Evolutionary conservation across 2,329 filamentous ascomycete genomes (phyloP).

Genomic region (Myrmaecium sp.): DNA sequence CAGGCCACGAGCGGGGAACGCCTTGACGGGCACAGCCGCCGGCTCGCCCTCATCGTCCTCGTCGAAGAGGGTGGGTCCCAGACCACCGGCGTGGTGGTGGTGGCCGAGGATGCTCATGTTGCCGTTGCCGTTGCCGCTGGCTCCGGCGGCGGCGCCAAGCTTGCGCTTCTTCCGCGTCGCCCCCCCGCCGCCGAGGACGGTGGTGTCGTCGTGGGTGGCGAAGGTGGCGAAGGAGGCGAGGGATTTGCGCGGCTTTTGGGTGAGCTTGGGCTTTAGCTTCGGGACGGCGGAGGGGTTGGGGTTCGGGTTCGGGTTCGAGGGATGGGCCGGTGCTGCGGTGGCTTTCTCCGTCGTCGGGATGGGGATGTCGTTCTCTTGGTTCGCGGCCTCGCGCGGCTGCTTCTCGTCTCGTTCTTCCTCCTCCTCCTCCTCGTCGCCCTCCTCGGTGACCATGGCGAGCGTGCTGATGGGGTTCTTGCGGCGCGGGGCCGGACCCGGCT

Average conservation of each 20-base stretch:
- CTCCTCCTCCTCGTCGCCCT: constrained; percentile 20
- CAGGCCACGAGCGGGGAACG: constrained; percentile 18
- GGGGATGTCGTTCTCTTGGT: constrained; percentile 12
- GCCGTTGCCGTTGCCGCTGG: no score
- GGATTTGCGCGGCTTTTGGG: constrained; percentile 24
- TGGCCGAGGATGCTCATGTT: constrained; percentile 11
- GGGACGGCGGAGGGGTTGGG: constrained; percentile 10
- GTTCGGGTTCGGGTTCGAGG: constrained; percentile 6
- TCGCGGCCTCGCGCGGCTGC: constrained; percentile 14
- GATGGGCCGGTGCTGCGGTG: constrained; percentile 11
- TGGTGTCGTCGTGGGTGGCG: constrained; percentile 19
- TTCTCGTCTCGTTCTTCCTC: constrained; percentile 24
- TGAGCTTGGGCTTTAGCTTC: constrained; percentile 19
- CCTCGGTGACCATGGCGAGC: constrained; percentile 28
- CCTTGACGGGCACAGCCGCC: constrained; percentile 13
- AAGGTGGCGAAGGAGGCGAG: constrained; percentile 29
- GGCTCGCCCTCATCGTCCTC: constrained; percentile 29
- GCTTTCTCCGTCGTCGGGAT: constrained; percentile 15
- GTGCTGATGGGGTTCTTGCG: constrained; percentile 20
- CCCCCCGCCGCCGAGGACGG: no score
- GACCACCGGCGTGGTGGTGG: no score
- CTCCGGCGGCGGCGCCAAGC: no score
- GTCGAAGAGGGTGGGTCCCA: constrained; percentile 51
- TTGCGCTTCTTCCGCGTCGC: constrained; percentile 55
- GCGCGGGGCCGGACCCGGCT: constrained; percentile 14